Percentiles rank a stretch among this genome's conserved stretches.
phyloP scores from a whole-genome alignment of 2,329 filamentous ascomycete genomes.

The Tolypocladium paradoxum region DNA sequence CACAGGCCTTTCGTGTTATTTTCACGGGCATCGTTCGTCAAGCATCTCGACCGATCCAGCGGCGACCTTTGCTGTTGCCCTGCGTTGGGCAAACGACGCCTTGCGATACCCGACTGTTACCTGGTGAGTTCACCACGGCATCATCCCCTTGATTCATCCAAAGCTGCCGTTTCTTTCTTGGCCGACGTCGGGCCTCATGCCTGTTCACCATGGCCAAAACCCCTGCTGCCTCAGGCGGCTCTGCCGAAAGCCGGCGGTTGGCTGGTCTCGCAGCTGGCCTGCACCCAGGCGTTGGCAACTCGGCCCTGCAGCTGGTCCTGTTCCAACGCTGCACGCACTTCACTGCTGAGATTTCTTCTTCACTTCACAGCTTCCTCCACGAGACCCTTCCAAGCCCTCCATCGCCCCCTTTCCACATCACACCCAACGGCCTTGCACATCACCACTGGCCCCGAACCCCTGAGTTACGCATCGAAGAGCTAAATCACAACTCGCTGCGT shows the following conservation, averaged over 20 bases:
- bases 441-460: neutral
- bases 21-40: neutral
- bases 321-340: neutral
- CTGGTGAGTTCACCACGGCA: neutral
- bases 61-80: neutral
- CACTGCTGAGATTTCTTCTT: neutral
- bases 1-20: neutral
- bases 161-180: no score
- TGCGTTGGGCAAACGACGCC: neutral
- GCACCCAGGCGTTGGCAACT: neutral
- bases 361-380: neutral
- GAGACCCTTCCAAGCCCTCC: neutral
- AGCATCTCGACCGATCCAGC: neutral
- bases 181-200: neutral
- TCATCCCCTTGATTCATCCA: no score
- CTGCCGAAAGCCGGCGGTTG: neutral
- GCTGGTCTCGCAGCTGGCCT: neutral
- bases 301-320: neutral
- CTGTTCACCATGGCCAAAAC: neutral
- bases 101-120: no score
- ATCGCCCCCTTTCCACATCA: neutral
- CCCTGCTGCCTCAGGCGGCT: neutral
- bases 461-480: neutral
- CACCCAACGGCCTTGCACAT: neutral
- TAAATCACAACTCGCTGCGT: neutral